Evolutionary conservation across 164 flowering plant genomes (phyloP).

Genomic region (Berberis thunbergii): DNA sequence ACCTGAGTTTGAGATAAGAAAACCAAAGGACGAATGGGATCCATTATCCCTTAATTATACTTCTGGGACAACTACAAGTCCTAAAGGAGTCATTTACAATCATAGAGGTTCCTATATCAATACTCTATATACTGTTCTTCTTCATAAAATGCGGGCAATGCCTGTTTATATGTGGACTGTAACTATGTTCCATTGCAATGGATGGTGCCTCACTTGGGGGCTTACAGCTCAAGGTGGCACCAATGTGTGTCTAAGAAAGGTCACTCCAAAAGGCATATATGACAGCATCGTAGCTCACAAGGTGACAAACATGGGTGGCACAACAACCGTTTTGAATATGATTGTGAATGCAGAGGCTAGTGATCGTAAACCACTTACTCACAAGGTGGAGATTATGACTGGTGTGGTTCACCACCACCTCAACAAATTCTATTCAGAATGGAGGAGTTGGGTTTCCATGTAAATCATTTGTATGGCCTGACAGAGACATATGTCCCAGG

Average conservation of each 20-base stretch:
- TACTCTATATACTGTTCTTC: constrained; percentile 44
- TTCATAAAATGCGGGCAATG: constrained; percentile 40
- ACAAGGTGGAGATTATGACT: constrained; percentile 34
- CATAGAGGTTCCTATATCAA: constrained; percentile 79
- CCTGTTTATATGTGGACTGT: constrained; percentile 72
- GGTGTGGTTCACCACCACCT: constrained; percentile 50
- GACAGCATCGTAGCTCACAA: constrained; percentile 36
- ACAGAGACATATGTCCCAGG: constrained; percentile 70
- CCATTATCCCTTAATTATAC: constrained; percentile 69
- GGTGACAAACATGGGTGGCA: constrained; percentile 73
- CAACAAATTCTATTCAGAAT: constrained; percentile 22
- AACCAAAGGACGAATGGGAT: constrained; percentile 60
- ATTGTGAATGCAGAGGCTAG: constrained; percentile 29
- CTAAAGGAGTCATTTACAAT: constrained; percentile 77
- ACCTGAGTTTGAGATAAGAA: constrained; percentile 27
- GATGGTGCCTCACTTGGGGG: constrained; percentile 76
- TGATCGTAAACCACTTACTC: constrained; percentile 19
- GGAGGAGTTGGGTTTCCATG: constrained; percentile 42
- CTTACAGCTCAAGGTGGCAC: constrained; percentile 77
- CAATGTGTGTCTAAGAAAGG: constrained; percentile 48
- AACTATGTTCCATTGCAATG: constrained; percentile 91
- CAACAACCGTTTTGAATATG: constrained; percentile 63
- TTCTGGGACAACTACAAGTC: constrained; percentile 76
- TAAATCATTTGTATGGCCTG: constrained; percentile 50
- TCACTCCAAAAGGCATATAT: constrained; percentile 42